Conservation (phyloP, 2,329 filamentous ascomycete genomes). For the Arthroderma sp. region DNA sequence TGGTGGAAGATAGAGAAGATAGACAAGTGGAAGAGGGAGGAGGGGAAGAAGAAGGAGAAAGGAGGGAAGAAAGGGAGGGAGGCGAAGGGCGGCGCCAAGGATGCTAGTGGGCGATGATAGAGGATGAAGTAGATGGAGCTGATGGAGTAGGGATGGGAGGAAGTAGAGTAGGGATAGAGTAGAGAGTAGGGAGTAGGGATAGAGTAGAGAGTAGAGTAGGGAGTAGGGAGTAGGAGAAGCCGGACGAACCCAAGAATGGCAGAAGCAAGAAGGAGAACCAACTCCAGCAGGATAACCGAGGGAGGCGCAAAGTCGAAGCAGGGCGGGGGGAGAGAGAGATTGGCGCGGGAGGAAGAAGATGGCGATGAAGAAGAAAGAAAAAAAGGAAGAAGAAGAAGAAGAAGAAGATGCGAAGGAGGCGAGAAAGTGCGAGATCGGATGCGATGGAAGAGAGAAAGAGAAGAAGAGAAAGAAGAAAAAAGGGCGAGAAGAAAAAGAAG, state of each 20-base stretch:
- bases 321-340: too few relatives aligned
- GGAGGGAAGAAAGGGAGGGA: background rate
- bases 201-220: too few relatives aligned
- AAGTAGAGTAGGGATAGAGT: background rate
- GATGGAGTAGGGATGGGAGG: too few relatives aligned
- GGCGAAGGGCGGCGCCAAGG: too few relatives aligned
- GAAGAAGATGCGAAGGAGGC: background rate
- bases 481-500: too few relatives aligned
- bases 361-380: background rate
- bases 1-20: background rate
- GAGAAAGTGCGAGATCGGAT: background rate
- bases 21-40: background rate
- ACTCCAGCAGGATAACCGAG: background rate
- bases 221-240: background rate
- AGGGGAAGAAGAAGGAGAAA: slow-evolving; percentile 1
- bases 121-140: too few relatives aligned
- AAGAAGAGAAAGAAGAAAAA: background rate
- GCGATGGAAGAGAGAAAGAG: background rate
- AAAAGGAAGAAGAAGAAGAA: background rate
- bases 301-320: too few relatives aligned
- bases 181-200: background rate
- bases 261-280: background rate
- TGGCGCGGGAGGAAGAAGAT: too few relatives aligned
- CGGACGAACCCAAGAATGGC: background rate
- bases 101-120: too few relatives aligned